Evolutionary conservation across 1,284 basidiomycete species (phyloP), one percentile per base, ranked within the genome.

Genomic region (Schizopora paradoxa): DNA sequence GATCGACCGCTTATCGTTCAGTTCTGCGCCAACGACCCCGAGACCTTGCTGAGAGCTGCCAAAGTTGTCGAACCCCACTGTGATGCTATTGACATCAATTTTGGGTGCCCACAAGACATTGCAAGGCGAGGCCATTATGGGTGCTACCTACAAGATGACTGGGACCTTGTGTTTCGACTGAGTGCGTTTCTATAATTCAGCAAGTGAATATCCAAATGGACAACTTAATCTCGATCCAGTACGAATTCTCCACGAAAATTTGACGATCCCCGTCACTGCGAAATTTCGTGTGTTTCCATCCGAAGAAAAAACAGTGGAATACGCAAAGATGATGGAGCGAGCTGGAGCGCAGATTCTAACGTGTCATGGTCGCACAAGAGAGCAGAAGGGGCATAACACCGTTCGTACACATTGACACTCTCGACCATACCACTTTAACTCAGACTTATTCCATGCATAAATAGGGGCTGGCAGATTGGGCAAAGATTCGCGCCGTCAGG

Each of bases 101-200:
- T 99, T 23, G 93, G 93, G 0, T 98, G 95, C 61, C 95, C 95
- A 0, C 95, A 99, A 59, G 91, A 95, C 45, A 98, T 99, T 51
- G 95, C 95, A 0, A 77, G 79, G 51, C 71, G 81, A 32, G 95
- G 95, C 0, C 76, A 77, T 48, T 99, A 98, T 55, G 95, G 95
- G 0, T 79, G 86, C 1, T 98, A 89, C 67, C 62, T 99, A 37
- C 90, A 93, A 72, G 94, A 98, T 51, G 91, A 98, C 44, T 97
- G 93, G 93, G 82, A 88, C 7, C 62, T 96, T 40, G 82, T 96
- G 22, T 81, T 81, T 52, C 69, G 72, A 23, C 72, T 97, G 38
- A 86, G 91, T 91, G 55, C 57, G 86, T 74, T 32, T 36, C 4
- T 21, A 34, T 11, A 28, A 39, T 38, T n/a, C 13, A 18, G 13